Base-by-base conservation (phyloP, 371 early-diverging fungal genomes). In the Mucor racemosus region DNA sequence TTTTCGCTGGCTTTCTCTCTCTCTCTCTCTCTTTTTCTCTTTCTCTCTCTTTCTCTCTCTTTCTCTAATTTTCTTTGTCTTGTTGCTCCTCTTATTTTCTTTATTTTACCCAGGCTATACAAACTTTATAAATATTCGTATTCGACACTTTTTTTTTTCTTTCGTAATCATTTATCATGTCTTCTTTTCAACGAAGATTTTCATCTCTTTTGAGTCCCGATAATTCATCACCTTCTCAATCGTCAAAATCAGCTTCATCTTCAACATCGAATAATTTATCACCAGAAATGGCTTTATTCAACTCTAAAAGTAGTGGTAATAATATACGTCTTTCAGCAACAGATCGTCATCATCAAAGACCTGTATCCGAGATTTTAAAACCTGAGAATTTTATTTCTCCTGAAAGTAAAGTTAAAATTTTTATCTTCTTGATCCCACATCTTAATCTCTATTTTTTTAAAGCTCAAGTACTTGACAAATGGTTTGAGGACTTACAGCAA, bases 401-500 rank as follows among this genome's bases (percentile, higher is more conserved):
- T 31, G 80, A 80, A 60, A 74, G 80, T 80, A 75, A 74, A 66
- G 15, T 31, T 21, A 21, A 14, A 4, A 36, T 17, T 33, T 33
- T 41, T 34, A 19, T 7, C 4, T 14, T 15, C 7, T 41, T 31
- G 42, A 21, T 48, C 48, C 26, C 48, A 19, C 21, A 11, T 38
- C 5, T 38, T 38, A 11, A 38, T 38, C 38, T 38, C 5, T 38
- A 11, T 2, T 38, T 19, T 38, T 9, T 11, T 38, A 42, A 68
- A 89, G 91, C 89, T 36, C 86, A 90, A 66, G 94, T 90, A 17
- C 86, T 95, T 38, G 96, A 97, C 76, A 84, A 87, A 62, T 95
- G 94, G 96, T 94, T 93, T 71, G 94, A 95, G 67, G 95, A 96
- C 66, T 78, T 97, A 50, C 88, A 90, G 70, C 90, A 94, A 69